Evolutionary conservation across 2,329 filamentous ascomycete genomes (phyloP), one percentile per base, ranked within the genome.

Genomic region (Harringtonia lauricola): DNA sequence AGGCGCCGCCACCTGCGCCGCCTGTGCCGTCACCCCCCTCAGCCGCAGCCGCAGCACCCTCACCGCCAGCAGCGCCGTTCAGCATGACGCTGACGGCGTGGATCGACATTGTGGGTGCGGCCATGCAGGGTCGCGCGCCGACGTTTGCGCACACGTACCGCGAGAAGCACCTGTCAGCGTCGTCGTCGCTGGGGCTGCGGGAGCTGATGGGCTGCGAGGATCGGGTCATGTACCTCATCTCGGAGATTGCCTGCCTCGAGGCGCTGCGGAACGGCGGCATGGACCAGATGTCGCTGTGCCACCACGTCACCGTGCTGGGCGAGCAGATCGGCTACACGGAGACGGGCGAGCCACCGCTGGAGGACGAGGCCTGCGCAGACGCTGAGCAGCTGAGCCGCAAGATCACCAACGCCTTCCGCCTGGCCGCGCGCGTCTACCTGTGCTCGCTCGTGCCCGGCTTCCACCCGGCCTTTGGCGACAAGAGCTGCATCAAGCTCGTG

Each of bases 191-290:
- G 14, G 92, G 92, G 12, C 74, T 98, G 31, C 81, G 83, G 42
- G 88, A 94, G 67, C 75, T 96, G 41, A 96, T 96, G 89, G 92
- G 92, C 53, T 96, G 92, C 62, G 90, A 96, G 51, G 92, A 98
- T 64, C 80, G 81, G 19, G 84, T 96, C 64, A 95, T 98, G 88
- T 96, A 95, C 63, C 72, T 96, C 55, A 94, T 98, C 60, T 94
- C 88, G 2, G 92, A 98, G 66, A 95, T 96, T 55, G 86, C 90
- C 43, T 96, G 92, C 63, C 79, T 98, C 42, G 92, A 96, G 61
- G 84, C 86, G 4, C 76, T 95, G 51, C 94, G 92, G 70, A 67
- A 71, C 33, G 79, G 84, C 47, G 85, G 84, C 54, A 87, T 92
- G 67, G 85, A 94, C 53, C 82, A 92, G 57, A 81, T 92, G 51